Percentiles rank a stretch among this genome's conserved stretches.
phyloP scores from a whole-genome alignment of 192 early-diverging fungal species.

The Entomortierella beljakovae region DNA sequence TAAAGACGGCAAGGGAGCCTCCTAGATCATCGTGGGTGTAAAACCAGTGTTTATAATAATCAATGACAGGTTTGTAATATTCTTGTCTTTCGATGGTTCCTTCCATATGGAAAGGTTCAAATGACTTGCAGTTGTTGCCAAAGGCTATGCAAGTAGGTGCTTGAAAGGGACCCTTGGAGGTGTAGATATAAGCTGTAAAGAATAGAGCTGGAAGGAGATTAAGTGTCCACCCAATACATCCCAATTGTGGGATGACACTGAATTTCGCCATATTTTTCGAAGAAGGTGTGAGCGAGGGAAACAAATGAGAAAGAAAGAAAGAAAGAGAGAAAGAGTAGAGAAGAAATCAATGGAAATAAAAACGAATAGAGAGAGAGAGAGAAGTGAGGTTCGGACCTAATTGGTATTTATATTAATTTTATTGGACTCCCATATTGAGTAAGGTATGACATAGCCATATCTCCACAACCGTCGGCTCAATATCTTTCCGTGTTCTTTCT shows the following conservation, averaged over 20 bases:
- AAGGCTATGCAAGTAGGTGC: conserved; percentile 21
- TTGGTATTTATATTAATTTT: too few relatives aligned
- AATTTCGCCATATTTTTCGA: neutral
- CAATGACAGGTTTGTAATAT: conserved; percentile 17
- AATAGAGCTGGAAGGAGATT: conserved; percentile 22
- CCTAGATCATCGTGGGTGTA: conserved; percentile 63
- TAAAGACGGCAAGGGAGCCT: conserved; percentile 58
- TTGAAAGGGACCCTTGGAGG: conserved; percentile 35
- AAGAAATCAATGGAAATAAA: too few relatives aligned
- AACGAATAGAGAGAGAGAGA: too few relatives aligned
- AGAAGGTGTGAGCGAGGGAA: too few relatives aligned
- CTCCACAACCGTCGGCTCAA: too few relatives aligned
- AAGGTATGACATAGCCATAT: too few relatives aligned
- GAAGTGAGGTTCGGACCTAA: too few relatives aligned
- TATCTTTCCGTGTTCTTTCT: too few relatives aligned
- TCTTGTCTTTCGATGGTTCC: conserved; percentile 7
- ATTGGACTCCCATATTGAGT: too few relatives aligned
- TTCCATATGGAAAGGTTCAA: conserved; percentile 7
- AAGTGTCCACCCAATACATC: conserved; percentile 3
- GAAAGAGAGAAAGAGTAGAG: too few relatives aligned
- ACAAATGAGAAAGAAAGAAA: too few relatives aligned
- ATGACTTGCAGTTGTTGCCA: conserved; percentile 7
- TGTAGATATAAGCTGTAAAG: conserved; percentile 23
- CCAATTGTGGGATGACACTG: neutral
- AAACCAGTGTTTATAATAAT: conserved; percentile 18